A percentile compares a stretch with the other conserved stretches of the same genome.
phyloP scores from a whole-genome alignment of 2,329 filamentous ascomycete genomes.

The Colletotrichum sidae region DNA sequence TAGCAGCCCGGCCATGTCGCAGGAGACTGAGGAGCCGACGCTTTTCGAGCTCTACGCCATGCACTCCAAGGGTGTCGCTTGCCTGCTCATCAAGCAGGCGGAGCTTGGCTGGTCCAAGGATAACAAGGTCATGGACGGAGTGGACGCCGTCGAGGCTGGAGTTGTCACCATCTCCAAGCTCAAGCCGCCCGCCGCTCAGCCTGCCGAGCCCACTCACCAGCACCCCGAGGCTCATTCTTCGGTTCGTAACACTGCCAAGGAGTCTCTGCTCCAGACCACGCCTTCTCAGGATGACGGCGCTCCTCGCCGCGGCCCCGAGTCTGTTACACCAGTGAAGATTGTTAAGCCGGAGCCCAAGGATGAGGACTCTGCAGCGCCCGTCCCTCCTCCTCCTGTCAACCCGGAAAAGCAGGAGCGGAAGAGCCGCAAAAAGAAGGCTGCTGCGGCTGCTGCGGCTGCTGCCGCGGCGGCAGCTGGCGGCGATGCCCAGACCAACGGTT shows the following conservation, averaged over 20 bases:
- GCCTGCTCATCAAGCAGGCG: slow-evolving; percentile 84
- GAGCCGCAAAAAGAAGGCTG: slow-evolving; percentile 76
- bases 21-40: slow-evolving; percentile 75
- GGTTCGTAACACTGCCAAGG: slow-evolving; percentile 48
- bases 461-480: slow-evolving; percentile 54
- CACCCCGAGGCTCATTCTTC: slow-evolving; percentile 46
- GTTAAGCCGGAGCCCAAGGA: slow-evolving; percentile 61
- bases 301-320: slow-evolving; percentile 47
- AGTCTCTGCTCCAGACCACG: slow-evolving; percentile 45
- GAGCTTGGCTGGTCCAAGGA: slow-evolving; percentile 94
- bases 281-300: slow-evolving; percentile 45
- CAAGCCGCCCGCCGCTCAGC: slow-evolving; percentile 61
- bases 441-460: slow-evolving; percentile 52
- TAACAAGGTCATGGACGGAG: slow-evolving; percentile 84
- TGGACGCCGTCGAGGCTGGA: slow-evolving; percentile 81
- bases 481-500: slow-evolving; percentile 60
- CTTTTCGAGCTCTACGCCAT: slow-evolving; percentile 97
- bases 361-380: slow-evolving; percentile 52
- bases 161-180: slow-evolving; percentile 81
- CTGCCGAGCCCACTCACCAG: slow-evolving; percentile 56
- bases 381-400: slow-evolving; percentile 45
- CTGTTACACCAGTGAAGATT: slow-evolving; percentile 50
- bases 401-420: slow-evolving; percentile 73
- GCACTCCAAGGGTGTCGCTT: slow-evolving; percentile 97
- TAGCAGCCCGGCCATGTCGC: slow-evolving; percentile 73